phyloP scores from a whole-genome alignment of 164 flowering plant species.

The Annona squamosa region DNA sequence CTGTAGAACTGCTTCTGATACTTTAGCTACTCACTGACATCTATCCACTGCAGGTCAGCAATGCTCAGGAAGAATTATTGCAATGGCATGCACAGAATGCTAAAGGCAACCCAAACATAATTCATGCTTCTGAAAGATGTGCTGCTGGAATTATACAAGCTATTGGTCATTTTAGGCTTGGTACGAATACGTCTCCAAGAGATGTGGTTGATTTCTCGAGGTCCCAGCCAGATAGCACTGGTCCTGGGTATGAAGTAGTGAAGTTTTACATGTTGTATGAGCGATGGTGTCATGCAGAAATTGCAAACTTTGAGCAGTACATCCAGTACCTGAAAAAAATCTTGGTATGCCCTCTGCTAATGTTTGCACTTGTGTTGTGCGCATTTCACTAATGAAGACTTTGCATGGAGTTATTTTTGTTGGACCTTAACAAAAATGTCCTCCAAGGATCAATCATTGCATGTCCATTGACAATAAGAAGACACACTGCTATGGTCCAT shows the following conservation, averaged over 20 bases:
- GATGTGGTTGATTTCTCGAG: constrained; percentile 40
- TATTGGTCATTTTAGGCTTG: constrained; percentile 68
- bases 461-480: not conserved
- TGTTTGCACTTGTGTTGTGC: not conserved
- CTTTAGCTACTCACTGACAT: not conserved
- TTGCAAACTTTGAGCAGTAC: constrained; percentile 35
- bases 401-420: not conserved
- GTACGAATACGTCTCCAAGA: constrained; percentile 57
- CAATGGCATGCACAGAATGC: constrained; percentile 78
- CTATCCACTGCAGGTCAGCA: constrained; percentile 45
- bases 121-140: constrained; percentile 80
- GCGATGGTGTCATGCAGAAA: constrained; percentile 69
- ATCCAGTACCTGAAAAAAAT: constrained; percentile 34
- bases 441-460: not conserved
- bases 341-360: constrained; percentile 32
- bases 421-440: not conserved
- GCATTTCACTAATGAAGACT: not conserved
- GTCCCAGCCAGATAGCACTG: constrained; percentile 22
- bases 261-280: constrained; percentile 63
- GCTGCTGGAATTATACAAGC: constrained; percentile 82
- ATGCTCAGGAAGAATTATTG: constrained; percentile 84
- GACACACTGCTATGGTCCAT: not conserved
- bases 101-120: constrained; percentile 57
- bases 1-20: not conserved
- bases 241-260: constrained; percentile 55